Evolutionary conservation across 164 flowering plant genomes (phyloP).

Genomic region (Hamamelis virginiana): DNA sequence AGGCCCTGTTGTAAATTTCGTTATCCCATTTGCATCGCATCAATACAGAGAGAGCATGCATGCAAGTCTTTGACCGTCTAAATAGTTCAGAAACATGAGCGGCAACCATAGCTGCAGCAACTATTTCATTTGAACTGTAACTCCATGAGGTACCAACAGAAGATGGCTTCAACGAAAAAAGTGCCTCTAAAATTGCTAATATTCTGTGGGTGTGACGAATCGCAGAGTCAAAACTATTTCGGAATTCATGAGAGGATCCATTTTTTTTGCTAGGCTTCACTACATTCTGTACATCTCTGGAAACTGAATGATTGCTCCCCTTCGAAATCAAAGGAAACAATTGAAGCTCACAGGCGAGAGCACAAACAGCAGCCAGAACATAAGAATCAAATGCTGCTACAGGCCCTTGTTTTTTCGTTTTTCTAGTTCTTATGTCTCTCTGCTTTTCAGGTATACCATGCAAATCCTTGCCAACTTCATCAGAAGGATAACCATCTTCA

Average conservation of each 20-base stretch:
- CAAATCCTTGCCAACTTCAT: conserved; percentile 39
- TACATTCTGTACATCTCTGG: conserved; percentile 22
- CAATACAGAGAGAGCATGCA: conserved; percentile 78
- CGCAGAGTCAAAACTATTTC: conserved; percentile 63
- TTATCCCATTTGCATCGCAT: conserved; percentile 89
- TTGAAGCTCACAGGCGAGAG: conserved; percentile 91
- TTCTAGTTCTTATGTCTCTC: conserved; percentile 29
- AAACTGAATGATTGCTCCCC: conserved; percentile 33
- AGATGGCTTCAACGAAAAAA: conserved; percentile 86
- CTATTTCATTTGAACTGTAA: conserved; percentile 90
- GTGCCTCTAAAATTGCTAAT: conserved; percentile 82
- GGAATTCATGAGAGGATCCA: conserved; percentile 52
- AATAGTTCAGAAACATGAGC: conserved; percentile 94
- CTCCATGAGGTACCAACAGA: conserved; percentile 92
- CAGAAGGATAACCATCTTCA: conserved; percentile 33
- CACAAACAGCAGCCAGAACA: conserved; percentile 95
- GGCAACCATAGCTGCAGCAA: conserved; percentile 99
- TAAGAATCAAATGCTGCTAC: conserved; percentile 96
- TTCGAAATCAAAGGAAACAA: conserved; percentile 70
- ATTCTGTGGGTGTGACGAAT: conserved; percentile 76
- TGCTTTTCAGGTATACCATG: conserved; percentile 35
- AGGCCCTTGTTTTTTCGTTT: conserved; percentile 71
- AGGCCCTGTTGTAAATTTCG: conserved; percentile 74
- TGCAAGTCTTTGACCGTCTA: conserved; percentile 84
- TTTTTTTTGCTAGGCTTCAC: conserved; percentile 50